Base-by-base conservation (phyloP, 2,329 filamentous ascomycete species). In the Botrytis deweyae region DNA sequence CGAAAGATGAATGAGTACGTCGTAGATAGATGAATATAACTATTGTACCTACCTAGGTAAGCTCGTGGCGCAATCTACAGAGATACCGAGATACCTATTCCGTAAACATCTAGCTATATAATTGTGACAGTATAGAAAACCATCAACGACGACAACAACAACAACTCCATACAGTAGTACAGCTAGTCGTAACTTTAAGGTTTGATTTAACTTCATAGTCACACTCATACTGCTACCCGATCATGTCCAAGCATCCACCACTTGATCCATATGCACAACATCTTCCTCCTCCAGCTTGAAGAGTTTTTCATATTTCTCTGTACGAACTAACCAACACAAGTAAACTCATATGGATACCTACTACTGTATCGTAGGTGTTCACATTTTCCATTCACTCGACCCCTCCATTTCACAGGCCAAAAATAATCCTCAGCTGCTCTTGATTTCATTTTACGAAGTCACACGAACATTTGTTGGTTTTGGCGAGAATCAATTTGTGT, bases 391-490 rank as follows among this genome's bases (percentile, higher is more conserved):
- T 40, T 58, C 67, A 46, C 55, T 46, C 29, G 3, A 61, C 46
- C 36, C 36, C 61, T 42, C 36, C 38, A 38, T 42, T 42, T 63
- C 61, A n/a, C 16, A 63, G 38, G 61, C 25, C 14, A 52, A 62
- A 62, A 5, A 22, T 36, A 20, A 10, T 61, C 38, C 69, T 71
- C 40, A 71, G 69, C 55, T 71, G 55, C 69, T 25, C 58, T 71
- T 44, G 4, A 49, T 67, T 52, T 49, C 49, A 52, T n/a, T 52
- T 52, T 36, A 67, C 22, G 7, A 70, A 70, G 68, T 70, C 68
- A 70, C 68, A 70, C 68, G 68, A 70, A 70, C 68, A 55, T 33
- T 62, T 62, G 25, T 44, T 46, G 44, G 44, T 25, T 59, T 62
- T 52, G 49, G 20, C 62, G 62, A 64, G 40, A 64, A 44, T n/a